phyloP scores from a whole-genome alignment of 495 filamentous ascomycete species.

The Aspergillus diversus region DNA sequence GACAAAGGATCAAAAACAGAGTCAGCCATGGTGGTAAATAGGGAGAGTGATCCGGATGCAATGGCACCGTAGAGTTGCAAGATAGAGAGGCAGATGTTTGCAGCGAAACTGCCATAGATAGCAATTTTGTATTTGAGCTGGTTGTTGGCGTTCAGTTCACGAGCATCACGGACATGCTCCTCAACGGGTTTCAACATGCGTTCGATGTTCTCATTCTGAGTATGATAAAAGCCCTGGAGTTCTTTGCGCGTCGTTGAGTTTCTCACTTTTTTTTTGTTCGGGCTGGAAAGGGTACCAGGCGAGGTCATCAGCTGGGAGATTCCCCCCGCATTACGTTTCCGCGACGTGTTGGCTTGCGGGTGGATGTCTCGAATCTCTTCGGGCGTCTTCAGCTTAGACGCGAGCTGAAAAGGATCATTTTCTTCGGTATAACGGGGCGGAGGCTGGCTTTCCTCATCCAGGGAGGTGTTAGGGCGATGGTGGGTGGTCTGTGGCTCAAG shows the following conservation, averaged over 20 bases:
- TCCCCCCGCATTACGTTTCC: slow-evolving; percentile 65
- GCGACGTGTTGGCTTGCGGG: slow-evolving; percentile 69
- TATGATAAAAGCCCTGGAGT: slow-evolving; percentile 83
- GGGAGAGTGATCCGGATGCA: slow-evolving; percentile 83
- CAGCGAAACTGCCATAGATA: slow-evolving; percentile 84
- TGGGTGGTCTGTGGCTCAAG: slow-evolving; percentile 34
- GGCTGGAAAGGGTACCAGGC: slow-evolving; percentile 37
- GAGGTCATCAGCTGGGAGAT: slow-evolving; percentile 2
- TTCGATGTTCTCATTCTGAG: slow-evolving; percentile 92
- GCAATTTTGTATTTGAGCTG: slow-evolving; percentile 86
- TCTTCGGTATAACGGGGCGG: slow-evolving; percentile 60
- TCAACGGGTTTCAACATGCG: slow-evolving; percentile 90
- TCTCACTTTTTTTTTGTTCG: slow-evolving; percentile 34
- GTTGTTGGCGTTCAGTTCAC: slow-evolving; percentile 77
- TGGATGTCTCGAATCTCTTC: slow-evolving; percentile 79
- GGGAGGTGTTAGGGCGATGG: slow-evolving; percentile 38
- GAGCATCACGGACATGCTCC: slow-evolving; percentile 81
- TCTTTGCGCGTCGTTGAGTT: slow-evolving; percentile 57
- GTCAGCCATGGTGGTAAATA: slow-evolving; percentile 98
- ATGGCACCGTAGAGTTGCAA: slow-evolving; percentile 90
- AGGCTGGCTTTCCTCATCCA: slow-evolving; percentile 69
- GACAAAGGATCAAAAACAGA: slow-evolving; percentile 93
- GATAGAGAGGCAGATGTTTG: slow-evolving; percentile 76
- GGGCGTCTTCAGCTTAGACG: slow-evolving; percentile 74
- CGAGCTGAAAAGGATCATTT: slow-evolving; percentile 83